Evolutionary conservation across 306 rosid genomes (phyloP).

Genomic region (Lupinus albus): DNA sequence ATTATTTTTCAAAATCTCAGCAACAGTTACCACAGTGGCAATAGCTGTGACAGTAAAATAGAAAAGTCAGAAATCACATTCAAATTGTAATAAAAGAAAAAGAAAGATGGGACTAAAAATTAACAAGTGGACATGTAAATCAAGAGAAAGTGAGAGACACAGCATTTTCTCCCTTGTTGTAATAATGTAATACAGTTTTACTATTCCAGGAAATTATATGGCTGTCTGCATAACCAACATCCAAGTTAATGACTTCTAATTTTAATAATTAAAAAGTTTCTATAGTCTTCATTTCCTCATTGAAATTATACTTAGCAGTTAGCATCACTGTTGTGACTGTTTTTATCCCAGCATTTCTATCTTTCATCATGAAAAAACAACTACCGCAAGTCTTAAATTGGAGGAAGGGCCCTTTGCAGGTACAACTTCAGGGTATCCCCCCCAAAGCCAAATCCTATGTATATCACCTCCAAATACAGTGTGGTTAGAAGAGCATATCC

Average conservation of each 20-base stretch:
- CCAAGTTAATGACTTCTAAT: not conserved
- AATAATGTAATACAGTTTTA: not conserved
- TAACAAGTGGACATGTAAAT: not conserved
- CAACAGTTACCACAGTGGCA: conserved; percentile 80
- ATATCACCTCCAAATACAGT: not conserved
- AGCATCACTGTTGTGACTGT: not conserved
- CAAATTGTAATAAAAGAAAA: not conserved
- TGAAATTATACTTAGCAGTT: conserved; percentile 3
- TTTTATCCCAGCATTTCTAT: not conserved
- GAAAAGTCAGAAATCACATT: conserved; percentile 1
- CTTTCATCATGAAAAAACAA: conserved; percentile 14
- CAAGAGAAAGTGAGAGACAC: conserved; percentile 18
- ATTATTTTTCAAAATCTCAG: conserved; percentile 81
- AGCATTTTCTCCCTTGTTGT: conserved; percentile 7
- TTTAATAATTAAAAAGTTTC: not conserved
- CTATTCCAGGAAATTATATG: conserved; percentile 4
- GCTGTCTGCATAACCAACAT: not conserved
- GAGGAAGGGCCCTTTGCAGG: too few relatives aligned
- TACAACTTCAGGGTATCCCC: not conserved
- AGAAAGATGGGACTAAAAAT: not conserved
- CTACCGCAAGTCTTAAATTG: not conserved
- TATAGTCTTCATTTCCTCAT: not conserved
- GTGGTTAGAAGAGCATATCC: not conserved
- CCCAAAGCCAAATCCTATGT: not conserved
- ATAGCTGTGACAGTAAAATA: conserved; percentile 56